phyloP scores from a whole-genome alignment of 805 yeast species.

The Yamadazyma sp. region DNA sequence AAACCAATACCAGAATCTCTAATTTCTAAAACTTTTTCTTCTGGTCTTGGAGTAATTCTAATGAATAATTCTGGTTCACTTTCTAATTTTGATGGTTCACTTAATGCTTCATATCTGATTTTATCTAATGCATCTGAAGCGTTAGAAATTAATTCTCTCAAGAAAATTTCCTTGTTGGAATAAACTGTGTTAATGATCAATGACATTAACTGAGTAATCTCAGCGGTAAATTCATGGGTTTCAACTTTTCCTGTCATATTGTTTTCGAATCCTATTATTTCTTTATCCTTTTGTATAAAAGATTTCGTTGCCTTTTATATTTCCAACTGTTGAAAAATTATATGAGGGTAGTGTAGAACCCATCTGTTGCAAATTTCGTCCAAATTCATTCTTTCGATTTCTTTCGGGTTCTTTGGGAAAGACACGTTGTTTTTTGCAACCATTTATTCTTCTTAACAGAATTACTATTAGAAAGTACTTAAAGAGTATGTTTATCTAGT shows the following conservation, averaged over 20 bases:
- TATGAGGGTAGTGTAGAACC: too few relatives aligned
- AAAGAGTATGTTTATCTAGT: too few relatives aligned
- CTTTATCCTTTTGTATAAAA: too few relatives aligned
- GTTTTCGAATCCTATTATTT: background rate
- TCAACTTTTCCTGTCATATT: conserved; percentile 60
- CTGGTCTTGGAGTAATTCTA: conserved; percentile 96
- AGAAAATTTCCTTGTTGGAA: conserved; percentile 98
- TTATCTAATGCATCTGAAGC: conserved; percentile 99
- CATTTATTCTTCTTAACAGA: too few relatives aligned
- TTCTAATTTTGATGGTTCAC: conserved; percentile 89
- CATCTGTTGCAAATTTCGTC: conserved; percentile 1
- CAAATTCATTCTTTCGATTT: too few relatives aligned
- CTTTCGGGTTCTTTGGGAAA: too few relatives aligned
- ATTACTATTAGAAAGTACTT: too few relatives aligned
- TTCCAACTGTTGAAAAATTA: too few relatives aligned
- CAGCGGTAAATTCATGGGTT: conserved; percentile 98
- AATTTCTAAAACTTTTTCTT: conserved; percentile 88
- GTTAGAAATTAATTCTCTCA: conserved; percentile 97
- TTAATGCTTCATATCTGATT: conserved; percentile 93
- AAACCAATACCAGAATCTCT: conserved; percentile 99
- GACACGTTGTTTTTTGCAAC: too few relatives aligned
- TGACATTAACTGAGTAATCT: conserved; percentile 99
- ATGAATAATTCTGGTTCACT: conserved; percentile 95
- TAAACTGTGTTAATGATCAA: conserved; percentile 99
- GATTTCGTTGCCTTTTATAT: too few relatives aligned